Percentiles rank a stretch among this genome's conserved stretches.
phyloP scores from a whole-genome alignment of 2,329 filamentous ascomycete genomes.

The Ophiocordyceps camponoti-rufipedis region DNA sequence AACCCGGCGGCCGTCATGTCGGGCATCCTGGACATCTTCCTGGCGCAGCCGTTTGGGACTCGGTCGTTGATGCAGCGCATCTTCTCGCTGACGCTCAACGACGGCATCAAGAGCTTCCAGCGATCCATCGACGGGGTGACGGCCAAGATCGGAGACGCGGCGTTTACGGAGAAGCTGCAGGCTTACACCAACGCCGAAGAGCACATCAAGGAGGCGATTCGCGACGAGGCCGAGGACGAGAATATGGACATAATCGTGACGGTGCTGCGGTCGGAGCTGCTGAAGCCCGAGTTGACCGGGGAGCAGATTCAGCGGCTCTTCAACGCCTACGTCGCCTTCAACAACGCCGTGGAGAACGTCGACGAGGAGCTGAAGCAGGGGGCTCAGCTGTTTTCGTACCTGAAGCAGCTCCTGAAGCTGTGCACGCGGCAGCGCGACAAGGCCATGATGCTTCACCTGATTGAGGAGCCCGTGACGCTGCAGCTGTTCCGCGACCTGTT shows the following conservation, averaged over 20 bases:
- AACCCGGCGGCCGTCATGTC: constrained; percentile 96
- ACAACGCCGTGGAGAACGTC: constrained; percentile 77
- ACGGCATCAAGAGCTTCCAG: constrained; percentile 76
- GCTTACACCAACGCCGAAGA: constrained; percentile 62
- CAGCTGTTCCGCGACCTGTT: constrained; percentile 91
- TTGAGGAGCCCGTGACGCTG: constrained; percentile 95
- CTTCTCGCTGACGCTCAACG: constrained; percentile 77
- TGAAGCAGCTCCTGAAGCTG: constrained; percentile 89
- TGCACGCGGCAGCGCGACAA: constrained; percentile 87
- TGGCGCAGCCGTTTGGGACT: constrained; percentile 85
- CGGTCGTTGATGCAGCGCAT: constrained; percentile 86
- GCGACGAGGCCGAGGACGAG: constrained; percentile 54
- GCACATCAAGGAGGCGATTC: constrained; percentile 52
- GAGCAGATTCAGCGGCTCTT: constrained; percentile 72
- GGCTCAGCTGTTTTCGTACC: constrained; percentile 78
- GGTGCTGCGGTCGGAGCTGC: constrained; percentile 60
- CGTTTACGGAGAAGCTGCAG: constrained; percentile 67
- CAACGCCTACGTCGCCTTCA: constrained; percentile 94
- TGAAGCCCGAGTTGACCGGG: constrained; percentile 51
- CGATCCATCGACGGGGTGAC: constrained; percentile 66
- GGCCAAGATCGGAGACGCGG: constrained; percentile 61
- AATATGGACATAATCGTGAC: constrained; percentile 72
- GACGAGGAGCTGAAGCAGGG: constrained; percentile 80
- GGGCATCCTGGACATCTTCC: constrained; percentile 83
- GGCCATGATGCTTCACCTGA: constrained; percentile 87